These are phyloP conservation scores for Mortierella sp. DNA, from an alignment of 371 early-diverging fungal genomes.

Conservation along the genomic window DNA sequence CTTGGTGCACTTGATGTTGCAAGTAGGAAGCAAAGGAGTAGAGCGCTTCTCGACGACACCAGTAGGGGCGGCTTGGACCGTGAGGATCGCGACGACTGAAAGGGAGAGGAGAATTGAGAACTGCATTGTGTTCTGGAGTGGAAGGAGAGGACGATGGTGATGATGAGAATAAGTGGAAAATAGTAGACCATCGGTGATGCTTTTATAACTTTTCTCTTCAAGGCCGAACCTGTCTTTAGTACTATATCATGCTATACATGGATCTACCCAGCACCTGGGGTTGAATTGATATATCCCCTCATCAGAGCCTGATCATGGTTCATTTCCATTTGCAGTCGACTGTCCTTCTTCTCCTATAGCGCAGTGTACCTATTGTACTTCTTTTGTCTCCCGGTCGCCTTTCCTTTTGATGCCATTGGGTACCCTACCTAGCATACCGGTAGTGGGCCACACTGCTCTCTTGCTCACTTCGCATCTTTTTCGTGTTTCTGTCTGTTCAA, in stretches of 20 bases:
- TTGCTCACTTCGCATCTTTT: background rate
- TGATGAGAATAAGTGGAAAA: background rate
- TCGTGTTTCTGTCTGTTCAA: background rate
- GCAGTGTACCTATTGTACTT: background rate
- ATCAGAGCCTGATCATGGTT: background rate
- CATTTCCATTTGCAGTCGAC: background rate
- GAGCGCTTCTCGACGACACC: background rate
- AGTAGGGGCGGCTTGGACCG: background rate
- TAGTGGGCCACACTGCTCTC: background rate
- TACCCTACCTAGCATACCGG: background rate
- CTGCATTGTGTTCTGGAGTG: background rate
- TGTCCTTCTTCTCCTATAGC: background rate
- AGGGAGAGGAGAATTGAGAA: background rate
- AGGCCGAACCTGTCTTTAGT: background rate
- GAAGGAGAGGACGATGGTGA: background rate
- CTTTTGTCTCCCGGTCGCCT: background rate
- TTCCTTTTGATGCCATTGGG: constrained; percentile 3
- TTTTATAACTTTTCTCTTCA: background rate
- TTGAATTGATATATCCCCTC: background rate
- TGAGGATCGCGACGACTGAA: background rate
- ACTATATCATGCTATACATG: no score
- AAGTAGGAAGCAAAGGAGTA: background rate
- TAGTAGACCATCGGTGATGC: background rate
- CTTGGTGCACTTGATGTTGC: background rate
- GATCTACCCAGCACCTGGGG: background rate